Conservation (phyloP, 371 early-diverging fungal species). For the Mortierella sp. region DNA sequence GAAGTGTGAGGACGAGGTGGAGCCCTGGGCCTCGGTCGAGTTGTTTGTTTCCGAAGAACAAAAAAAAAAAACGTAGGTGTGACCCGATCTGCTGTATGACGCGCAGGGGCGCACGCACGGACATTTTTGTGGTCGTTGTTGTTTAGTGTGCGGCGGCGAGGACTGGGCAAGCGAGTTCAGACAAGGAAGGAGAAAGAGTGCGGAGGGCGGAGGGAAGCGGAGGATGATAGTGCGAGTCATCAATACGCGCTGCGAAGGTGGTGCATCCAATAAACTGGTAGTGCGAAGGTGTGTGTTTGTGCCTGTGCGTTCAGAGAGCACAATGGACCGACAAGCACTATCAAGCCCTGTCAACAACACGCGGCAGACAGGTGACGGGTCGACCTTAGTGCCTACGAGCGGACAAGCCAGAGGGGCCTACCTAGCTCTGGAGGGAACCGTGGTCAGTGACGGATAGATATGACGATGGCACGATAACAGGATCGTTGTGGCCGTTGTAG, state of each 20-base stretch:
- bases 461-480: too few relatives aligned
- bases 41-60: not conserved
- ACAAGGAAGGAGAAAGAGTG: not conserved
- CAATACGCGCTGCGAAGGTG: too few relatives aligned
- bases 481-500: too few relatives aligned
- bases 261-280: too few relatives aligned
- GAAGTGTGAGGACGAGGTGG: too few relatives aligned
- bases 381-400: too few relatives aligned
- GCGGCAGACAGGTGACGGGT: too few relatives aligned
- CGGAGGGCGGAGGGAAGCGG: not conserved
- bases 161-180: conserved; percentile 1
- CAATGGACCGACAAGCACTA: not conserved
- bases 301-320: conserved; percentile 1
- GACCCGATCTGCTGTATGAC: conserved; percentile 6
- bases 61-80: not conserved
- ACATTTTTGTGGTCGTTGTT: conserved; percentile 12
- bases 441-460: too few relatives aligned
- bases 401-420: too few relatives aligned
- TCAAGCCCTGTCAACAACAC: too few relatives aligned
- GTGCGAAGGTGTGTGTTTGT: not conserved
- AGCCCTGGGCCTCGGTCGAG: too few relatives aligned
- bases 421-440: too few relatives aligned
- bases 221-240: not conserved
- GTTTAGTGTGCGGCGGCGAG: not conserved
- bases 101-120: conserved; percentile 35